Evolutionary conservation across 768 basidiomycete species (phyloP), one percentile per base, ranked within the genome.

Genomic region (Kwoniella pini): DNA sequence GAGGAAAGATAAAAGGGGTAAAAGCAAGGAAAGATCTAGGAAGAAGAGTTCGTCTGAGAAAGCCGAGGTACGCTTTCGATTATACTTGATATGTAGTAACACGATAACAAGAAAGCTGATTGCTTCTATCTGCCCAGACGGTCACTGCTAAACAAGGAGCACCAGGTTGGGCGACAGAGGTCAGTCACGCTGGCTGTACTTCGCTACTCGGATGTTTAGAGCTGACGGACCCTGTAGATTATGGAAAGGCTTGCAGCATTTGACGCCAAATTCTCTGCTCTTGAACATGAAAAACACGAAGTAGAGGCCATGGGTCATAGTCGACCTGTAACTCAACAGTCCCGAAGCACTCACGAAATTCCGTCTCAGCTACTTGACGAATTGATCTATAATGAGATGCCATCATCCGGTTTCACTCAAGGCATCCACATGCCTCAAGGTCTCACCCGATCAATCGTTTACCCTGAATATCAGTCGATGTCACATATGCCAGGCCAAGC

Each of bases 161-260:
- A 1, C 71, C 71, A 2, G 45, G 48, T 11, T 73, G 71, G 71
- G 71, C 63, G 0, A 58, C 66, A 45, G 57, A 63, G 31, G 71
- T 73, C 44, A 55, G 63, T 54, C 7, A 2, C 22, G 0, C 26
- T 19, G 30, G 11, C 10, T 2, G n/a, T 4, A n/a, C 22, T n/a
- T n/a, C 39, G 39, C 56, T 31, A 60, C 21, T 28, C 30, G 19
- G 17, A 33, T 15, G 4, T 12, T n/a, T n/a, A n/a, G n/a, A 24
- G 2, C 27, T 46, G 45, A 46, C 22, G 7, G 15, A 2, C n/a
- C 7, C 33, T 0, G 17, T 19, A 75, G 73, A 66, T 75, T 40
- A 64, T 68, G 24, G 31, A 64, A 3, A 63, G 67, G n/a, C 58
- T 75, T 9, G 56, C 61, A 0, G 60, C 62, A 5, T 68, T 75